Base-by-base conservation (phyloP, 345 rosid species). In the Lagerstroemia speciosa region DNA sequence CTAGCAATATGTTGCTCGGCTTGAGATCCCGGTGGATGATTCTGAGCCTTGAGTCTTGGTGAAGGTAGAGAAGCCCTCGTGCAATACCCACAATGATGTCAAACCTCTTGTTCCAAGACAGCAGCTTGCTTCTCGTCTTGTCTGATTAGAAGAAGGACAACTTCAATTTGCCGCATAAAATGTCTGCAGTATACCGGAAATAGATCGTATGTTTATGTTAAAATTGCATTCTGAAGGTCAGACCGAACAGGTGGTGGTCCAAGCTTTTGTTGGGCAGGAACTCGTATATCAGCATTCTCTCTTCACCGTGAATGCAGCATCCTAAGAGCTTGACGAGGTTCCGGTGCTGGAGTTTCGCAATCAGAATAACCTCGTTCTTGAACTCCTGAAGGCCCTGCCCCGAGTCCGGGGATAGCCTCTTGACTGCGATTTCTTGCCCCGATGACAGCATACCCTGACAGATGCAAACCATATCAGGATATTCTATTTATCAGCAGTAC, bases 281-380 rank as follows among this genome's bases (percentile, higher is more conserved):
- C 62, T 89, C 92, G 45, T 89, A 89, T 48, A 89, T 70, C 38
- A 89, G 63, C 87, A 89, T 78, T 69, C 78, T 83, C 60, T 87
- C 92, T 29, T 79, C 87, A 15, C 55, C 68, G 10, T 83, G 74
- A 68, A 81, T 76, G 78, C 95, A 84, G 55, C 84, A 89, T 20
- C 93, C 93, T 0, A 91, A 43, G 40, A 87, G 85, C 75, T 78
- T 85, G n/a, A 86, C 89, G 50, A 89, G 91, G 63, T 91, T 89
- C 17, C 85, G 74, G 71, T 91, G 96, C 62, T 91, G 96, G 70
- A 91, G 83, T 45, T 82, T 87, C 1, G 83, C 68, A 29, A 82
- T 71, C 66, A 82, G 62, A 30, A 32, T 31, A 6, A 77, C 77
- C 50, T 82, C 85, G 27, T 76, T 82, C 61, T 72, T 75, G 74